Evolutionary conservation across 768 basidiomycete genomes (phyloP), one percentile per base, ranked within the genome.

Genomic region (Naganishia vishniacii): DNA sequence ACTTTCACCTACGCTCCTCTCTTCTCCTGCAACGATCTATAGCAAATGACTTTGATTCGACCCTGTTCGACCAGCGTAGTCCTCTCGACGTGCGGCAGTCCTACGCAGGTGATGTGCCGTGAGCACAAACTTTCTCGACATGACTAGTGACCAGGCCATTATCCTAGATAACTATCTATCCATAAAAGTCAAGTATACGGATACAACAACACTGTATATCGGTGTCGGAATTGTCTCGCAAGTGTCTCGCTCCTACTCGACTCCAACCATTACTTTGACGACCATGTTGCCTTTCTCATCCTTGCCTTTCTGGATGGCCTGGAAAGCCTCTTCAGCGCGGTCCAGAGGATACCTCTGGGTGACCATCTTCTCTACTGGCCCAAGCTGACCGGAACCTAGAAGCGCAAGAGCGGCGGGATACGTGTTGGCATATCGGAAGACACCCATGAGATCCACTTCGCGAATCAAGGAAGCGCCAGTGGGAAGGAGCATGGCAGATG

Each of bases 361-460:
- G 65, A 93, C 82, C 74, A 95, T 82, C 75, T 85, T 86, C 67
- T 83, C 82, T 45, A 88, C 80, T 67, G 84, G 83, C 44, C 80
- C 77, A 34, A 91, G 81, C 69, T 81, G 81, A 32, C 88, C 87
- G 4, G 85, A 83, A 16, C 82, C 82, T n/a, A 92, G 83, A 9
- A 98, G 82, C 2, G 81, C 79, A 47, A 97, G 80, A 23, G 93
- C 94, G n/a, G 84, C 84, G 20, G 88, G 84, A 75, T 94, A 98
- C 11, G 90, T 92, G 80, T 91, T 85, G 65, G 87, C 86, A 72
- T 92, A 92, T 61, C 78, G 69, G 74, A 95, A 95, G 40, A 88
- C 88, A 68, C 92, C 93, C 66, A 85, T 84, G 71, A 97, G 85
- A 77, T 97, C 91, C 65, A 97, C 89, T 78, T 95, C 93, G 58